Evolutionary conservation across 768 basidiomycete species (phyloP), one percentile per base, ranked within the genome.

Genomic region (Jaapia argillacea): DNA sequence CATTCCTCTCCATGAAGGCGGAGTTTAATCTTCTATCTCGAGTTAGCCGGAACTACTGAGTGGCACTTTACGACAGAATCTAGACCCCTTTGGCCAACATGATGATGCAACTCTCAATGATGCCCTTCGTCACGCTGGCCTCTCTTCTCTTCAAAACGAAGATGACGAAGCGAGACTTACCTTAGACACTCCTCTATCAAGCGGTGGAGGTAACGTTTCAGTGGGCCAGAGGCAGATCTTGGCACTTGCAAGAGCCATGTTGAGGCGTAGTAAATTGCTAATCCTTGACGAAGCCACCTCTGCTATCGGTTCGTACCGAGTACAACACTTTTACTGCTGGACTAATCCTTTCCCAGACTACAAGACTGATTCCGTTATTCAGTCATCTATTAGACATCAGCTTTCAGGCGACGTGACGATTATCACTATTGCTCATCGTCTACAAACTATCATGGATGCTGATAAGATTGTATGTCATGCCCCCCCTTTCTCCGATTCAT

Each of bases 81-180:
- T 81, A 16, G 79, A 81, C 52, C 79, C 78, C 0, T 80, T 79
- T 50, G 62, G 54, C 5, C 64, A 74, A 45, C 64, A 75, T 46
- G 73, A 77, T 36, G 79, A 81, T 45, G 62, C 37, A 21, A 38
- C 37, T 7, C 21, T 38, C 10, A 38, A 38, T 21, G 37, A 38
- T 10, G 37, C 37, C 7, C 37, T 38, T 10, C 10, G 10, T 12
- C 10, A 38, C 21, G 37, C 37, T 10, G 37, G 37, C 37, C 22
- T 38, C 13, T 69, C 63, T 48, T 55, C 63, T 2, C 50, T 69
- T 4, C 68, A 70, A 45, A 55, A 56, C 6, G 63, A 67, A 1
- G 56, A 49, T 4, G 63, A 65, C 1, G 62, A 65, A 24, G 59
- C 47, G 21, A 58, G 55, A 2, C 55, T 76, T 22, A 69, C 66